Base-by-base conservation (phyloP, 257 asterid species). In the Nemophila menziesii region DNA sequence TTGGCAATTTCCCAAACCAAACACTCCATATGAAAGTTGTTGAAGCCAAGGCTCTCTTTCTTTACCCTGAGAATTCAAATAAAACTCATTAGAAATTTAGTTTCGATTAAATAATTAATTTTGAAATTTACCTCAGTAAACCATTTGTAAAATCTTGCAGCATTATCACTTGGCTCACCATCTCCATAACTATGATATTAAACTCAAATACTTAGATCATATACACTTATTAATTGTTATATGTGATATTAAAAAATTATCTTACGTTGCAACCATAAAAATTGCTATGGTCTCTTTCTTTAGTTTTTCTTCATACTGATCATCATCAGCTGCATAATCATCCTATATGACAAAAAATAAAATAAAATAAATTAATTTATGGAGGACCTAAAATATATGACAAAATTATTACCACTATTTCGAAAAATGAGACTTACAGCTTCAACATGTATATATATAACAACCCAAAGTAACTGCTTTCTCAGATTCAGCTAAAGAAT, bases 161-260 rank as follows among this genome's bases (percentile, higher is more conserved):
- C 93, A 81, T 81, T 81, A 56, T 81, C 93, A 20, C 90, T 81
- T 0, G 93, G 93, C 73, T 81, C 93, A 17, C 93, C 93, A 67
- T 81, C 93, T 48, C 93, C 93, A 41, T 81, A 81, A 37, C 93
- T 81, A 67, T 51, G 54, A 52, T 16, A 57, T 33, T 63, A 65
- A 23, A 41, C 44, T 48, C 39, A 52, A 50, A 33, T 17, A 20
- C 49, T 70, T 64, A 67, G 57, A 46, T 3, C 9, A 7, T 13
- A 29, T 29, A 29, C 36, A 5, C 7, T 29, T 29, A 29, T 7
- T 10, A 29, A 2, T 10, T 5, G 2, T 29, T 10, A 29, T 3
- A 29, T n/a, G 9, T 29, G 12, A 29, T 7, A 29, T 1, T 29
- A 29, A 2, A 13, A 13, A 64, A 22, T 37, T 46, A 39, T 46